A percentile compares a stretch with the other conserved stretches of the same genome.
phyloP scores from a whole-genome alignment of 257 asterid genomes.

The Voacanga thouarsii region DNA sequence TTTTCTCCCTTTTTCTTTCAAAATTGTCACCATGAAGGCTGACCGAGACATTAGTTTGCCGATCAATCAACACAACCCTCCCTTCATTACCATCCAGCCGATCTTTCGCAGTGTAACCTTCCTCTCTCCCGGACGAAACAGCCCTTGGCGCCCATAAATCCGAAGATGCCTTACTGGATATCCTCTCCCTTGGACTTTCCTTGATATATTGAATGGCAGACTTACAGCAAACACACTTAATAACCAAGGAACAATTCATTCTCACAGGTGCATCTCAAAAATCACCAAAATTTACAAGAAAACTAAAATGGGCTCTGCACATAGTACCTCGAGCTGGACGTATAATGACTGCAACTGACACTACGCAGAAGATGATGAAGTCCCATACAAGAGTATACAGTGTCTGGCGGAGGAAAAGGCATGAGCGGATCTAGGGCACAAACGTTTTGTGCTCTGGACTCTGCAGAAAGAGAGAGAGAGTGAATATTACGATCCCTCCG shows the following conservation, averaged over 20 bases:
- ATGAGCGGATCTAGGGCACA: conserved; percentile 77
- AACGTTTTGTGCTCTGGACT: conserved; percentile 14
- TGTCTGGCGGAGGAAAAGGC: conserved; percentile 23
- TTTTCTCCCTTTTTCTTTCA: conserved; percentile 71
- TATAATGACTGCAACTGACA: conserved; percentile 22
- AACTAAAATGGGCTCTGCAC: conserved; percentile 21
- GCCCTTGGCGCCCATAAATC: conserved; percentile 49
- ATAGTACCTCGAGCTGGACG: conserved; percentile 29
- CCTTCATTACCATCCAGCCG: conserved; percentile 57
- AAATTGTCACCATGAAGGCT: conserved; percentile 47
- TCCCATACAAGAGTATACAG: not conserved
- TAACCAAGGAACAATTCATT: conserved; percentile 14
- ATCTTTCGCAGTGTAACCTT: conserved; percentile 50
- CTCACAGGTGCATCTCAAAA: conserved; percentile 1
- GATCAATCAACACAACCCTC: conserved; percentile 51
- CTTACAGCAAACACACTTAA: conserved; percentile 56
- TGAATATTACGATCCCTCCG: not conserved
- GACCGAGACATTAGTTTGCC: conserved; percentile 60
- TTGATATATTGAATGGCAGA: conserved; percentile 69
- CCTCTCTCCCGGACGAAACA: conserved; percentile 65
- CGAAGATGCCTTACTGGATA: conserved; percentile 44
- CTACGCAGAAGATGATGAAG: conserved; percentile 17
- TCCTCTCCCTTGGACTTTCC: conserved; percentile 72
- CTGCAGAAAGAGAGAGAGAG: not conserved
- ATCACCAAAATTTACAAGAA: conserved; percentile 25